Base-by-base conservation (phyloP, 768 basidiomycete genomes). In the Termitomyces sp. region DNA sequence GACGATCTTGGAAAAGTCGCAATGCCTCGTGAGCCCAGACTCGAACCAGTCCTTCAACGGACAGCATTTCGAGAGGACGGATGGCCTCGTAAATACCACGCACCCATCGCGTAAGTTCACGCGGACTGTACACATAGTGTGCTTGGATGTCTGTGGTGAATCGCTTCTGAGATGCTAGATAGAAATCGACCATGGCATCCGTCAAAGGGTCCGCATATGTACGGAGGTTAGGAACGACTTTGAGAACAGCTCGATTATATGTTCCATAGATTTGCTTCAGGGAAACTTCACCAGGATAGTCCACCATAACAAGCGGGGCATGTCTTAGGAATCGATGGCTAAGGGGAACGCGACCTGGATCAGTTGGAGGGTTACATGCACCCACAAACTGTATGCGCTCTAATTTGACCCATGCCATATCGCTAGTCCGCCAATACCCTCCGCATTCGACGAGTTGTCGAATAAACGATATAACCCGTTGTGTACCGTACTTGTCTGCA, bases 371-470 rank as follows among this genome's bases (percentile, higher is more conserved):
- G 69, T 99, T 99, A 73, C 97, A 99, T 52, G 97, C 97, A 50
- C 97, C 97, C 46, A 99, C 97, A 68, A 99, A 98, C 71, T 99
- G 97, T 60, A 99, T 98, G n/a, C 97, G 86, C 70, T 98, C 97
- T 53, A 99, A 79, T 66, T 88, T 92, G 64, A 99, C 94, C 95
- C 96, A 99, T 14, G 94, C 84, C 84, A 94, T 91, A 72, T 99
- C 97, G 16, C 82, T 83, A 2, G 94, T 83, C 32, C 97, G 83
- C 90, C 95, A 99, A 71, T 92, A 99, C 3, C 97, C 97, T 30
- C 91, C 90, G 45, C 82, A 84, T 72, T 98, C 97, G 43, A 99
- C 93, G 32, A 99, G 83, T 70, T 98, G 97, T 54, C 97, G 88
- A 60, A 99, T 82, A 80, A 98, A 99, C 2, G 96, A 98, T 67